Conservation (phyloP, 306 rosid genomes). For the Ormosia semicastrata region DNA sequence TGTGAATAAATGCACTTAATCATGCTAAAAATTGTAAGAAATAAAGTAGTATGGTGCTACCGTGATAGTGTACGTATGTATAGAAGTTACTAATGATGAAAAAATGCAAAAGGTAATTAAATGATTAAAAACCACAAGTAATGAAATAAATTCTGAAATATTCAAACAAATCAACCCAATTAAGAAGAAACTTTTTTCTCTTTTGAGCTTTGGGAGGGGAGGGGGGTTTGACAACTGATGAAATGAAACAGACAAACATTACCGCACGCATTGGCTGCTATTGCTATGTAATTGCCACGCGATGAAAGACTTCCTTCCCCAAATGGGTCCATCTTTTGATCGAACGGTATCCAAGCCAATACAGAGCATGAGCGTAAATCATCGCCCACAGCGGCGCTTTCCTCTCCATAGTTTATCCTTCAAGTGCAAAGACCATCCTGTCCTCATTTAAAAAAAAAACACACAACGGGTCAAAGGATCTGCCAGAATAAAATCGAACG, state of each 20-base stretch:
- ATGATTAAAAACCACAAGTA: background rate
- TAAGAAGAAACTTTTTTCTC: background rate
- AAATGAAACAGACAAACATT: background rate
- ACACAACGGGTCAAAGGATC: conserved; percentile 72
- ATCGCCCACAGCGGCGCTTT: background rate
- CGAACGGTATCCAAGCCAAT: conserved; percentile 23
- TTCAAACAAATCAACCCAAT: background rate
- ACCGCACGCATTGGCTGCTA: background rate
- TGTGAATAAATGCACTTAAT: background rate
- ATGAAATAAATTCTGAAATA: background rate
- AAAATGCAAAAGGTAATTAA: background rate
- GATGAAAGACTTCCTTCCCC: background rate
- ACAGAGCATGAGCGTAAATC: background rate
- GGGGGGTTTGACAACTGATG: background rate
- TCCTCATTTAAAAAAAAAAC: conserved; percentile 49
- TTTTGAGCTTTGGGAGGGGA: too few relatives aligned
- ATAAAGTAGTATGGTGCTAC: too few relatives aligned
- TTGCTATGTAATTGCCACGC: background rate
- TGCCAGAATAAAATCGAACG: conserved; percentile 61
- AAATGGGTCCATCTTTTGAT: background rate
- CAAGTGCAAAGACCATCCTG: conserved; percentile 27
- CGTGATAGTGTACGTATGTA: background rate
- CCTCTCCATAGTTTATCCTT: conserved; percentile 6
- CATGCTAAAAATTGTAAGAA: background rate
- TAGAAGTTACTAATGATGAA: background rate